Conservation (phyloP, 805 yeast species). For the Candida qinlingensis region DNA sequence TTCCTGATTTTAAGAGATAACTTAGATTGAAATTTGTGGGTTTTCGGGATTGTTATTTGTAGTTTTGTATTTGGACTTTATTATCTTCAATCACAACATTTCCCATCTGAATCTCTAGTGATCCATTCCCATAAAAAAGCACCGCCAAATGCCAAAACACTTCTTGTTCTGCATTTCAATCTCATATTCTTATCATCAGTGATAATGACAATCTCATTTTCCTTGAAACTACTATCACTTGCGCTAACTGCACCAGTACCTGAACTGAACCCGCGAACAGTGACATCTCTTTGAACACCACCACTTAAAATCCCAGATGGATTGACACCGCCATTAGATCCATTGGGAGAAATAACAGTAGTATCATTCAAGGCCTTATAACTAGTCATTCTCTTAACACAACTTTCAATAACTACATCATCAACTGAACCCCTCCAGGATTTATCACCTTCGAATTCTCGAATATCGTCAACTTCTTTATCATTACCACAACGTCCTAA, state of each 20-base stretch:
- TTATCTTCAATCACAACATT: slow-evolving; percentile 42
- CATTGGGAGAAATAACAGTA: not conserved
- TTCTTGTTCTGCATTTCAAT: slow-evolving; percentile 54
- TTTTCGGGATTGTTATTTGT: not conserved
- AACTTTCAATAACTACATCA: slow-evolving; percentile 51
- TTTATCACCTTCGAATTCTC: slow-evolving; percentile 68
- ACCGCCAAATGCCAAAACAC: slow-evolving; percentile 50
- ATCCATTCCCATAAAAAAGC: slow-evolving; percentile 54
- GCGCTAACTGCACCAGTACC: not conserved
- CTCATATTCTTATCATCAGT: slow-evolving; percentile 76
- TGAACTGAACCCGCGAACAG: too few relatives aligned
- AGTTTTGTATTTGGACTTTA: not conserved
- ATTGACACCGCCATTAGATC: not conserved
- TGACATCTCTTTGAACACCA: not conserved
- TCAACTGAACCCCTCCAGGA: slow-evolving; percentile 72
- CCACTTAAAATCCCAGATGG: slow-evolving; percentile 3
- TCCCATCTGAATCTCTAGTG: slow-evolving; percentile 39
- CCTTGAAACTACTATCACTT: not conserved
- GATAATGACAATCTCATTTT: slow-evolving; percentile 41
- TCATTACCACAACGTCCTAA: slow-evolving; percentile 52
- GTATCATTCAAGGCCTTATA: slow-evolving; percentile 3
- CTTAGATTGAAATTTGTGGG: too few relatives aligned
- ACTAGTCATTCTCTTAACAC: slow-evolving; percentile 18
- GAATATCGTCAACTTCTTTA: slow-evolving; percentile 60
- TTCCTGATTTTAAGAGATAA: too few relatives aligned